Evolutionary conservation across 257 asterid genomes (phyloP).

Genomic region (Solanum neorickii): DNA sequence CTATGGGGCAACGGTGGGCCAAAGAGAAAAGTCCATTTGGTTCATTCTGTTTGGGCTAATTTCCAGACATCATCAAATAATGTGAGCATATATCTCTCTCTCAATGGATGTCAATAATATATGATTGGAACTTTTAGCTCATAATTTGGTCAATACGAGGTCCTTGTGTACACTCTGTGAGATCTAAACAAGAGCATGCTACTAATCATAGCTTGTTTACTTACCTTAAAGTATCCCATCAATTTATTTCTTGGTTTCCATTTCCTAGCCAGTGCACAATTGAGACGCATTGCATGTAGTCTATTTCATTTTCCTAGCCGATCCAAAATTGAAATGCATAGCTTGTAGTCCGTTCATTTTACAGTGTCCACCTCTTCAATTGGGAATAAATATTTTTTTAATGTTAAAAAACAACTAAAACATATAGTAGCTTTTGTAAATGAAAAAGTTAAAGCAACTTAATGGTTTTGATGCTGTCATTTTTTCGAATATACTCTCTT

Average conservation of each 20-base stretch:
- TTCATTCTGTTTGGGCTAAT: constrained; percentile 94
- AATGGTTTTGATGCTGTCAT: neutral
- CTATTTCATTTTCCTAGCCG: neutral
- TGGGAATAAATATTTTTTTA: neutral
- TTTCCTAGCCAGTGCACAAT: neutral
- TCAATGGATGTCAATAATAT: neutral
- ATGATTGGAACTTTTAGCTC: neutral
- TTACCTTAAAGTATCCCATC: neutral
- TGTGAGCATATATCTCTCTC: constrained; percentile 26
- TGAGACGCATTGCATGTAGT: neutral
- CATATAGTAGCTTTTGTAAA: neutral
- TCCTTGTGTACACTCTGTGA: neutral
- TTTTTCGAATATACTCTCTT: neutral
- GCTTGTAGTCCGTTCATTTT: neutral
- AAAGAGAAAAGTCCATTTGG: constrained; percentile 44
- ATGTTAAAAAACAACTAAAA: neutral
- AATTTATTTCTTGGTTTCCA: neutral
- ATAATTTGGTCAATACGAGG: neutral
- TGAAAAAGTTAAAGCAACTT: neutral
- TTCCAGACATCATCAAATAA: constrained; percentile 77
- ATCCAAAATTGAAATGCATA: neutral
- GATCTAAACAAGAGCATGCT: neutral
- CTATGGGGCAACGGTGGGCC: constrained; percentile 78
- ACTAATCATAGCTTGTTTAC: neutral
- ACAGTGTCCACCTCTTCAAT: neutral